Base-by-base conservation (phyloP, 169 alveolate genomes). In the Blepharisma undulans region DNA sequence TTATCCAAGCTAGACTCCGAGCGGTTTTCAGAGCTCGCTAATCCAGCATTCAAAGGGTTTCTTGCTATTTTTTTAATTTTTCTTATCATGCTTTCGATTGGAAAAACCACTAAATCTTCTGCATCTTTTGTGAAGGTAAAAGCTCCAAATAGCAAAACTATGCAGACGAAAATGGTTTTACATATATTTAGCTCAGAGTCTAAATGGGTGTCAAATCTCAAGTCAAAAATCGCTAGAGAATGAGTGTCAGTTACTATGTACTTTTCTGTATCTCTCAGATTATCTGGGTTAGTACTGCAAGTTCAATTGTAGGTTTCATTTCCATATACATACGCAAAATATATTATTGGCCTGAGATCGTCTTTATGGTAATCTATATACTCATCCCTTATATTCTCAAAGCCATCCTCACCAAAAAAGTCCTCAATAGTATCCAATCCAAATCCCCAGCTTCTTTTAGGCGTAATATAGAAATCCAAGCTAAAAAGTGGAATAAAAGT, bases 81-180 rank as follows among this genome's bases (percentile, higher is more conserved):
- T n/a, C 90, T 88, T 22, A 97, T 96, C 99, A 98, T 97, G 21
- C 97, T 89, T 89, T 97, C 98, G 18, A 98, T 97, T 19, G 99
- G 99, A 5, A 92, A 92, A 8, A 98, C 87, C 21, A 97, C 98
- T 87, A 97, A 86, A 14, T 87, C 93, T 21, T 94, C 72, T 0
- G 96, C 94, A 80, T 94, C 96, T 21, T 92, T 92, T 22, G 92
- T 81, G 79, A 92, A 92, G 60, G 74, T 85, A 12, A 92, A 32
- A 18, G 96, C 96, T 5, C 95, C 96, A 0, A 84, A 10, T 2
- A 93, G 93, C 18, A 92, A 88, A 5, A 92, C 93, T 19, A 94
- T 76, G 66, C 96, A 94, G 19, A 94, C 93, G 87, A 94, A 94
- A 36, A 92, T 60, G 14, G 96, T 94, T 81, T 94, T 84, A 61